A percentile compares a stretch with the other conserved stretches of the same genome.
These are phyloP conservation scores for Ceratocystis eucalypticola DNA, from an alignment of 2,329 filamentous ascomycete species.

Conservation along the genomic window DNA sequence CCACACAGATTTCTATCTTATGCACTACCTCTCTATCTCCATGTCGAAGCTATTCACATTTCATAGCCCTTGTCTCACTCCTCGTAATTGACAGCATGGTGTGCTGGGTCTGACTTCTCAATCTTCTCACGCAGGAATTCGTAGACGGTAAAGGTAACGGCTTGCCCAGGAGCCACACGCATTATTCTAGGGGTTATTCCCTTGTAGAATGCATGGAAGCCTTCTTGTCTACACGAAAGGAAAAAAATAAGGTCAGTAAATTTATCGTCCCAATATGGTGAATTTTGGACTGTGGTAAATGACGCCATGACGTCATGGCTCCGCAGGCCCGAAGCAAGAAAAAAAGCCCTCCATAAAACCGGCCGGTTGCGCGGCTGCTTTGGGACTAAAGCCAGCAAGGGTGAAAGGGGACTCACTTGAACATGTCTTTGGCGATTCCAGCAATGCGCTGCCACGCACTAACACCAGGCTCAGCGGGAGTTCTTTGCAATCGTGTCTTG, in stretches of 20 bases:
- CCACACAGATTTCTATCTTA: background rate
- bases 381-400: background rate
- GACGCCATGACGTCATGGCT: constrained; percentile 17
- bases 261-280: background rate
- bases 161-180: constrained; percentile 92
- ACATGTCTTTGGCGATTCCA: constrained; percentile 69
- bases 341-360: background rate
- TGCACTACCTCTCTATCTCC: background rate
- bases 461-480: constrained; percentile 66
- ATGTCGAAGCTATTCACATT: background rate
- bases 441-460: constrained; percentile 68
- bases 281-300: background rate
- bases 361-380: background rate
- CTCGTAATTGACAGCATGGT: constrained; percentile 11
- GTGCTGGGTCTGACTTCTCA: constrained; percentile 34
- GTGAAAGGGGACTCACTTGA: constrained; percentile 42
- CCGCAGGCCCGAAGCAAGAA: background rate
- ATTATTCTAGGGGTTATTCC: constrained; percentile 96
- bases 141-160: constrained; percentile 62
- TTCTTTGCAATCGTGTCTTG: constrained; percentile 92
- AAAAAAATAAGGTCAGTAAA: constrained; percentile 13
- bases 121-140: constrained; percentile 62
- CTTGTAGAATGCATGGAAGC: constrained; percentile 92
- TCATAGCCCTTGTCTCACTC: background rate
- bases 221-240: constrained; percentile 56